A percentile compares a stretch with the other conserved stretches of the same genome.
Evolutionary conservation across 208 protist genomes (phyloP).

Genomic region (Phytomonas serpens): DNA sequence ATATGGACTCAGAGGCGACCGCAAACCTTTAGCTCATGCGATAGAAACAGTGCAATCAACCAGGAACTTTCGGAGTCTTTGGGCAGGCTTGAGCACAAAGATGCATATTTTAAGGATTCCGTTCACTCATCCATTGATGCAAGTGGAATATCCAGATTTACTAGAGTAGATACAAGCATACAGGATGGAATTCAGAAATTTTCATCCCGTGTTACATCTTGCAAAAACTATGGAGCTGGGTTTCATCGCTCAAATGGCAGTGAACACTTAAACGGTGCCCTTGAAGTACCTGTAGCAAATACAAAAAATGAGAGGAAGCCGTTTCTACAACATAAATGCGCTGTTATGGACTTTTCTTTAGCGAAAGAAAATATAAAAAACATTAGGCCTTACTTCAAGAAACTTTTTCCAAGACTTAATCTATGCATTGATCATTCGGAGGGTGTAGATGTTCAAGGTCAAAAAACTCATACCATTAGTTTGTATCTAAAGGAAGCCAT

Average conservation of each 20-base stretch:
- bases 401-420: slow-evolving; percentile 31
- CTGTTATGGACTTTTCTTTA: not conserved
- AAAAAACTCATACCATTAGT: slow-evolving; percentile 45
- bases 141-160: not conserved
- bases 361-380: not conserved
- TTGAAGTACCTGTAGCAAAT: too few species aligned
- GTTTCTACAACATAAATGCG: not conserved
- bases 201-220: not conserved
- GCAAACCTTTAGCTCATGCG: not conserved
- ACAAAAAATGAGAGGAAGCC: not conserved
- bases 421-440: slow-evolving; percentile 46
- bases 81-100: not conserved
- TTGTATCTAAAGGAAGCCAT: slow-evolving; percentile 22
- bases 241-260: not conserved
- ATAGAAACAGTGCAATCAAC: not conserved
- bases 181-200: not conserved
- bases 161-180: not conserved
- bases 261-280: not conserved
- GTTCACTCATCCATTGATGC: not conserved
- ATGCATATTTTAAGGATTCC: not conserved
- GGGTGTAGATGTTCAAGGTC: slow-evolving; percentile 46
- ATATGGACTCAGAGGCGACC: not conserved
- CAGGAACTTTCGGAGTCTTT: not conserved
- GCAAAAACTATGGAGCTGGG: not conserved
- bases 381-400: slow-evolving; percentile 10